phyloP scores from a whole-genome alignment of 2,329 filamentous ascomycete genomes.

The Fusarium avenaceum region DNA sequence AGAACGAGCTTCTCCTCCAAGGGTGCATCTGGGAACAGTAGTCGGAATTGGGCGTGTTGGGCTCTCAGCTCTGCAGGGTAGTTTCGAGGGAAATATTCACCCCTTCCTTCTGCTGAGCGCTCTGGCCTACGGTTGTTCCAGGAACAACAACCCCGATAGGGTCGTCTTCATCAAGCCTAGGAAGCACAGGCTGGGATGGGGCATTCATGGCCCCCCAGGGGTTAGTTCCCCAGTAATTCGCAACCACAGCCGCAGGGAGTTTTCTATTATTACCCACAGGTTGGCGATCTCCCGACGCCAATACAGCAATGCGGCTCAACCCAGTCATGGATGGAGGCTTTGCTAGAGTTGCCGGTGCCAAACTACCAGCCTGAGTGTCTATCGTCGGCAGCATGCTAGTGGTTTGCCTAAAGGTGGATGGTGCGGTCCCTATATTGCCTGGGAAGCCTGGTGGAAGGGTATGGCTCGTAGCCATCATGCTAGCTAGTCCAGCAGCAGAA shows the following conservation, averaged over 20 bases:
- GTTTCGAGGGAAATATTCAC: constrained; percentile 74
- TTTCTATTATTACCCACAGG: constrained; percentile 75
- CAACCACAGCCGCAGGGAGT: constrained; percentile 87
- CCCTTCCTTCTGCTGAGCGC: constrained; percentile 52
- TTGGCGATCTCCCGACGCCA: constrained; percentile 82
- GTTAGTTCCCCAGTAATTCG: constrained; percentile 93
- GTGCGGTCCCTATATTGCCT: constrained; percentile 50
- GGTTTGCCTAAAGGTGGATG: constrained; percentile 48
- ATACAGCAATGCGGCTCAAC: constrained; percentile 86
- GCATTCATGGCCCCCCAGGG: constrained; percentile 70
- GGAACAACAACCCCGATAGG: constrained; percentile 59
- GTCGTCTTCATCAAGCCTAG: constrained; percentile 56
- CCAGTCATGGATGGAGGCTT: constrained; percentile 87
- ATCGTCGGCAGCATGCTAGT: constrained; percentile 55
- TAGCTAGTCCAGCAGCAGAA: constrained; percentile 79
- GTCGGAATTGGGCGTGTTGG: constrained; percentile 92
- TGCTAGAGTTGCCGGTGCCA: constrained; percentile 86
- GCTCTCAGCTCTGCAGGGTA: constrained; percentile 87
- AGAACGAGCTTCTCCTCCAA: constrained; percentile 86
- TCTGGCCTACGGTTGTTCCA: constrained; percentile 51
- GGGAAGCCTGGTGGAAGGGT: constrained; percentile 76
- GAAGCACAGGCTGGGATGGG: constrained; percentile 51
- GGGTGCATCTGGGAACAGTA: constrained; percentile 86
- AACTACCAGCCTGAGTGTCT: constrained; percentile 68
- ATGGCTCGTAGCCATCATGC: constrained; percentile 87